Evolutionary conservation across 2,329 filamentous ascomycete genomes (phyloP), one percentile per base, ranked within the genome.

Genomic region (Graphilbum sp.): DNA sequence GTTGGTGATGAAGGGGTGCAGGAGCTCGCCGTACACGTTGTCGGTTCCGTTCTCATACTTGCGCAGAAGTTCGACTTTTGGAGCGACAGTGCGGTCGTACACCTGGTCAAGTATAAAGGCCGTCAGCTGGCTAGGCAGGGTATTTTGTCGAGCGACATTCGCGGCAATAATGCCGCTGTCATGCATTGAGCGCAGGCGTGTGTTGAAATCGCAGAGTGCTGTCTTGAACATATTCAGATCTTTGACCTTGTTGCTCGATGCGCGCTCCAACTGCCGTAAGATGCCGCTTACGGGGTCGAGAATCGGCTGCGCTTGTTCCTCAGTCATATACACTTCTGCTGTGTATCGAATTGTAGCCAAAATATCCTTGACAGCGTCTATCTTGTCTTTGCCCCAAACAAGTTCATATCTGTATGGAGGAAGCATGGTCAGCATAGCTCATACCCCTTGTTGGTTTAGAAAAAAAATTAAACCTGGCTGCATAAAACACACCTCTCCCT

Each of bases 11-110:
- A 98, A 92, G 2, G 78, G 76, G 17, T 86, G 80, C 23, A 90
- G 67, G 20, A 98, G 72, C 56, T 98, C 90, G 52, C 90, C 90
- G 53, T 98, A 98, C 30, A 93, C 83, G 49, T 93, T 88, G 57
- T 93, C 85, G 46, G 82, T 84, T 48, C 87, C 88, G 52, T 86
- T 85, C 52, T 90, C 75, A 55, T 96, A 95, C 49, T 82, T 78
- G 41, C 76, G 75, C 12, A 96, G 72, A 10, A 79, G 72, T 45
- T 93, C 83, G 19, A 94, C 85, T 43, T 81, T 75, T 6, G 85
- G 87, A 2, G 87, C 90, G 8, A 98, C 90, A 5, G 85, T 93
- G 36, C 90, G 83, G 50, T 87, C 77, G 59, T 95, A 96, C 18
- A 85, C 80, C 54, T 98, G 87, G 39, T 72, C 76, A 32, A 93